Conservation (phyloP, 2,329 filamentous ascomycete genomes). For the Paecilomyces dactylethromorphus region DNA sequence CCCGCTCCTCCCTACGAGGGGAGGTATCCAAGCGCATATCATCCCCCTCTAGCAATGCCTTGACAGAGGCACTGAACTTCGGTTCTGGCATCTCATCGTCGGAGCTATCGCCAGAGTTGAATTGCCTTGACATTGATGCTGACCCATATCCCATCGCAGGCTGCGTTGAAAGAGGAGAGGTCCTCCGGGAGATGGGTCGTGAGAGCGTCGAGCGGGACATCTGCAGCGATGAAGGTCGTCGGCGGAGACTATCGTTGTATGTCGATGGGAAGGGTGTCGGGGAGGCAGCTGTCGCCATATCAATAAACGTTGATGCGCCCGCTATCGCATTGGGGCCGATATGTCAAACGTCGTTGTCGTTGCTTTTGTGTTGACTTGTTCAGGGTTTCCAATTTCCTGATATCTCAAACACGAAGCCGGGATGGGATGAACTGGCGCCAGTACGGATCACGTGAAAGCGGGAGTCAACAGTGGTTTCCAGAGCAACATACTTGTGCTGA, state of each 20-base stretch:
- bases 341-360: background rate
- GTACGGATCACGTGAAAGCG: slow-evolving; percentile 5
- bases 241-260: slow-evolving; percentile 28
- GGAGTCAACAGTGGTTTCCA: slow-evolving; percentile 8
- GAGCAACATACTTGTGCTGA: slow-evolving; percentile 4
- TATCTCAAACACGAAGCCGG: background rate
- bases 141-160: slow-evolving; percentile 13
- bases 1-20: slow-evolving; percentile 32
- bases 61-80: slow-evolving; percentile 87
- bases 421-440: background rate
- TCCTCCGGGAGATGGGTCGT: slow-evolving; percentile 25
- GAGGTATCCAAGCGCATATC: slow-evolving; percentile 50
- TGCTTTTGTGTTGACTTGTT: background rate
- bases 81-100: slow-evolving; percentile 89
- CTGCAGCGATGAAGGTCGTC: slow-evolving; percentile 28
- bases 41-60: slow-evolving; percentile 64
- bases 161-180: slow-evolving; percentile 20
- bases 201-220: slow-evolving; percentile 31
- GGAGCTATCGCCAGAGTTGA: slow-evolving; percentile 69
- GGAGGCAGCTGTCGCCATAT: slow-evolving; percentile 25
- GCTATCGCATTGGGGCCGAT: slow-evolving; percentile 5
- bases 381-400: background rate
- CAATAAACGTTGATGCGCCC: slow-evolving; percentile 7
- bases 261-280: slow-evolving; percentile 30
- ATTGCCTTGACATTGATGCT: slow-evolving; percentile 18